Base-by-base conservation (phyloP, 202 grass and related monocot species). In the Bolboschoenoplectus hybrid region DNA sequence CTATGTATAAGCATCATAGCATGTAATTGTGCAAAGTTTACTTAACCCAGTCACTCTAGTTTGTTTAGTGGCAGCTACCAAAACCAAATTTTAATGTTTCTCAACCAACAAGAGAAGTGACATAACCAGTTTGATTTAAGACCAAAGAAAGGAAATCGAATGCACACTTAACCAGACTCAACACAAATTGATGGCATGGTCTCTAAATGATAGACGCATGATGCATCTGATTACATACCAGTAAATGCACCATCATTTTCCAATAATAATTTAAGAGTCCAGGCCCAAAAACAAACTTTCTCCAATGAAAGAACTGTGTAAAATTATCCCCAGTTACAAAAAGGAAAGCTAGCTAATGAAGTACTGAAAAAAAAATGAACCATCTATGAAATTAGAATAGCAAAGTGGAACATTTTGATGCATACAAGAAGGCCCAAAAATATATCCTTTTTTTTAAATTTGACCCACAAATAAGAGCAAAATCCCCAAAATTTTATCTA, bases 401-500 rank as follows among this genome's bases (percentile, higher is more conserved):
- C 52, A 58, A 56, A 79, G 40, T 41, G 34, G 52, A 79, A 56
- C 36, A 57, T 79, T 57, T 19, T 8, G 0, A 57, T 55, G 39
- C 47, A 39, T 13, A 78, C 5, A 43, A 6, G 3, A 41, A 79
- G 51, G 51, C 7, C 3, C 74, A 36, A 36, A 57, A 77, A 35
- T 77, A 35, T 41, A 78, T 57, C 14, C 7, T 17, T 57, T 55
- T 69, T 43, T 78, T 39, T 3, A 14, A 65, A 82, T 63, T 20
- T 43, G 56, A 80, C 36, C 45, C 5, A 58, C 26, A 46, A 20
- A 50, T 6, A 60, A 56, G 9, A 17, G 11, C 38, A 8, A 26
- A 43, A 7, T 71, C 10, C 32, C 81, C 45, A 82, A 82, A 83
- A 83, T 83, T 67, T 52, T n/a, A 13, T 40, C 26, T 68, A 84